phyloP scores from a whole-genome alignment of 257 asterid genomes.

The Jasminum sambac region DNA sequence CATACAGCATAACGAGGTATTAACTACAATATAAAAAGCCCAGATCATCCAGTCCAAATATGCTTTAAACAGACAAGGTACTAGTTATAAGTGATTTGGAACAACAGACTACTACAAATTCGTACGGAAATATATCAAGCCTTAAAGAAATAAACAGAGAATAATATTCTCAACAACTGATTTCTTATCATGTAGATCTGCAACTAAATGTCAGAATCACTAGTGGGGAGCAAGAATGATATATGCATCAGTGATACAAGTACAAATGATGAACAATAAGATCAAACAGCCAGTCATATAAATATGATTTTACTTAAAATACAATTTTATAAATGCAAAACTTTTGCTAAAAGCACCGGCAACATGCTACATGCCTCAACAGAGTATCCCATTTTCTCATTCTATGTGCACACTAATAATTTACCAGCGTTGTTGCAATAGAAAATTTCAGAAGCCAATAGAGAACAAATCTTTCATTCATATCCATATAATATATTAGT shows the following conservation, averaged over 20 bases:
- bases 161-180: background rate
- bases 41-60: background rate
- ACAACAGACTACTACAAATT: background rate
- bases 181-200: background rate
- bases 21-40: background rate
- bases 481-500: background rate
- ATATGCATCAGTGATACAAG: background rate
- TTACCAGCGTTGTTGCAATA: background rate
- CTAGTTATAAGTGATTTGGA: slow-evolving; percentile 1
- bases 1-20: background rate
- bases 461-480: background rate
- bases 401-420: background rate
- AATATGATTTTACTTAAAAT: background rate
- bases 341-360: background rate
- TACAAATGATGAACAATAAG: background rate
- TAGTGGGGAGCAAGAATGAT: background rate
- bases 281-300: background rate
- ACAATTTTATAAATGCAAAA: background rate
- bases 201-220: background rate
- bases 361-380: background rate
- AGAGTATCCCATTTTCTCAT: background rate
- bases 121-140: background rate
- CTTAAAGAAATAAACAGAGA: background rate
- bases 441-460: background rate
- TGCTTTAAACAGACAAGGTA: background rate